These are phyloP conservation scores for Ceratocystis variospora DNA, from an alignment of 2,329 filamentous ascomycete species.

Conservation along the genomic window DNA sequence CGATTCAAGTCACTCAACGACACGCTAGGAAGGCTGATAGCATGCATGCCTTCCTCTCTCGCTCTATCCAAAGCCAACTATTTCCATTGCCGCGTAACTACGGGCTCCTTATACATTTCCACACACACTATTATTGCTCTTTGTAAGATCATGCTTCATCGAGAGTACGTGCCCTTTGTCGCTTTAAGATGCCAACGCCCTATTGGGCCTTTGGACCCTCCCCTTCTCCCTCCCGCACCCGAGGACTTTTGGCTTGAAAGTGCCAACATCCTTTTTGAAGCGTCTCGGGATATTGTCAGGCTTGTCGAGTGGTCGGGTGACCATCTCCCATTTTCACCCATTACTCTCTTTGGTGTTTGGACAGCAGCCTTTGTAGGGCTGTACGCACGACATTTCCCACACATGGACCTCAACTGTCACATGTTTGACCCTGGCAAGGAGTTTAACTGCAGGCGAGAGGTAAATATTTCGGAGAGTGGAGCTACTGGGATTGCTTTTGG, in stretches of 20 bases:
- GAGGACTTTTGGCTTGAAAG: slow-evolving; percentile 48
- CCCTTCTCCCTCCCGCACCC: slow-evolving; percentile 17
- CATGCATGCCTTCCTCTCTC: background rate
- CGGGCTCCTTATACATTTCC: slow-evolving; percentile 6
- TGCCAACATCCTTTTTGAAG: slow-evolving; percentile 47
- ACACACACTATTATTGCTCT: slow-evolving; percentile 52
- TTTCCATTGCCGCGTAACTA: background rate
- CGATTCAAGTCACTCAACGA: slow-evolving; percentile 40
- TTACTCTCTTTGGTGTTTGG: slow-evolving; percentile 54
- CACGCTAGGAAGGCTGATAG: slow-evolving; percentile 21
- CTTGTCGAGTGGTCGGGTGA: slow-evolving; percentile 48
- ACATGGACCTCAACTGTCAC: slow-evolving; percentile 48
- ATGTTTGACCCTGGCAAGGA: slow-evolving; percentile 33
- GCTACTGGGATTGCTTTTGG: slow-evolving; percentile 36
- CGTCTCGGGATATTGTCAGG: slow-evolving; percentile 49
- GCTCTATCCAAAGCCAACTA: slow-evolving; percentile 3
- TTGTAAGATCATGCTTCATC: slow-evolving; percentile 43
- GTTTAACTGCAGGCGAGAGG: slow-evolving; percentile 8
- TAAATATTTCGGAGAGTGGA: slow-evolving; percentile 28
- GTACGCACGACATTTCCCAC: slow-evolving; percentile 53
- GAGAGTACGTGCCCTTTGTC: slow-evolving; percentile 24
- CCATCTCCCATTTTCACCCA: slow-evolving; percentile 51
- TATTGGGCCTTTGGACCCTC: slow-evolving; percentile 41
- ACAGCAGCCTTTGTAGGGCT: slow-evolving; percentile 51
- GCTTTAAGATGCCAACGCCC: slow-evolving; percentile 32